A percentile compares a stretch with the other conserved stretches of the same genome.
Conservation (phyloP, 78 protist genomes). For the Protostelium mycophagum region DNA sequence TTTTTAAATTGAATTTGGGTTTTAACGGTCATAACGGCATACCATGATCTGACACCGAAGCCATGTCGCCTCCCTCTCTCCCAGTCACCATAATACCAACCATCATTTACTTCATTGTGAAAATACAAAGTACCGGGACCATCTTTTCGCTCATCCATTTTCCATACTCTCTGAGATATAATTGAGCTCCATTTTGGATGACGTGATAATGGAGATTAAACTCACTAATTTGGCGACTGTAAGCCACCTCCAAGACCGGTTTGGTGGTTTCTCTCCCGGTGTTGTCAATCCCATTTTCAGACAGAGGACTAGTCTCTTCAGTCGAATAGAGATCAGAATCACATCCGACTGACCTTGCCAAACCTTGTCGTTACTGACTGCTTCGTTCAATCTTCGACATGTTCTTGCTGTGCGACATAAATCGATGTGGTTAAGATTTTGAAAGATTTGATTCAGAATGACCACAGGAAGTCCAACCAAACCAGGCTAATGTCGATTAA, state of each 20-base stretch:
- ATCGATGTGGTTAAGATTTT: neutral
- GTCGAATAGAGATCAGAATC: neutral
- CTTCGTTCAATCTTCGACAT: neutral
- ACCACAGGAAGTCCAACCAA: neutral
- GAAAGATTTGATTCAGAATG: neutral
- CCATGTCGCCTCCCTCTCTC: neutral
- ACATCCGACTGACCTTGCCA: neutral
- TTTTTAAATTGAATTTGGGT: neutral
- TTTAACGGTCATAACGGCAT: neutral
- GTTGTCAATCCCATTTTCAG: neutral
- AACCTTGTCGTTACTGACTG: neutral
- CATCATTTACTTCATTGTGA: neutral
- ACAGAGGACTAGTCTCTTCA: neutral
- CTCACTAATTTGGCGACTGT: neutral
- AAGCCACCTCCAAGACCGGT: neutral
- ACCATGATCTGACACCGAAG: neutral
- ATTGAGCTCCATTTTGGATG: neutral
- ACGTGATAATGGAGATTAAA: neutral
- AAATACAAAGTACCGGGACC: neutral
- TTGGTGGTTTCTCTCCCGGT: neutral
- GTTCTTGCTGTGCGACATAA: neutral
- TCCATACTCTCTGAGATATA: neutral
- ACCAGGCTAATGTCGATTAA: neutral
- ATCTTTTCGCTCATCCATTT: neutral
- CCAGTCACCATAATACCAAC: neutral